phyloP scores from a whole-genome alignment of 495 filamentous ascomycete genomes.

The Penicilliopsis zonata region DNA sequence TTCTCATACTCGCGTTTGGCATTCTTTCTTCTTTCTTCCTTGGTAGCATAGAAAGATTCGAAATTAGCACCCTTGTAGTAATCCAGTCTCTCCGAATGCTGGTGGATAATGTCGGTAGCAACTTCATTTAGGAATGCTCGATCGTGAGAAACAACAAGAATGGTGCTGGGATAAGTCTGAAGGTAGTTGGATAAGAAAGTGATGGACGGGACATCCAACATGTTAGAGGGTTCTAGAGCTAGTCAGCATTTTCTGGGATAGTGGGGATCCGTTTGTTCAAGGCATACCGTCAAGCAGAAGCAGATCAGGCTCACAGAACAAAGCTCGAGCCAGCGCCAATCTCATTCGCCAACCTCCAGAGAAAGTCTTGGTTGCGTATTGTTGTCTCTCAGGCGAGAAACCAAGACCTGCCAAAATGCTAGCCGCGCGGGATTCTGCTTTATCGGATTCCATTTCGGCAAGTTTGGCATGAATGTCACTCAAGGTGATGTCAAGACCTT shows the following conservation, averaged over 20 bases:
- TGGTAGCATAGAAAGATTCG: constrained; percentile 93
- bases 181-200: constrained; percentile 97
- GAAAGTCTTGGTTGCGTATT: constrained; percentile 91
- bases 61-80: constrained; percentile 99
- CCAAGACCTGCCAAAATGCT: constrained; percentile 94
- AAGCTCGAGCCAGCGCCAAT: constrained; percentile 81
- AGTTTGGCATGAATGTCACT: constrained; percentile 87
- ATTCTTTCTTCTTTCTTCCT: constrained; percentile 92
- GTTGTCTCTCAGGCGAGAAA: constrained; percentile 88
- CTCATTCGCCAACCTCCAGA: constrained; percentile 99
- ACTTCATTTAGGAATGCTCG: constrained; percentile 98
- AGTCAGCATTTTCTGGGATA: constrained; percentile 10
- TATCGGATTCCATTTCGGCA: constrained; percentile 98
- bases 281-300: constrained; percentile 70
- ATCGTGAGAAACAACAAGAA: constrained; percentile 97
- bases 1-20: constrained; percentile 98
- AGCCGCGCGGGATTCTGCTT: constrained; percentile 87
- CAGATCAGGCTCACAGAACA: constrained; percentile 97
- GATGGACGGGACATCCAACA: constrained; percentile 99
- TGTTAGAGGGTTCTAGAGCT: constrained; percentile 84
- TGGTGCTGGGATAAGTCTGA: constrained; percentile 83
- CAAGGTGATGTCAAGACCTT: constrained; percentile 78
- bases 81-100: constrained; percentile 92
- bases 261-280: neutral
- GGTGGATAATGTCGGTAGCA: constrained; percentile 98